Evolutionary conservation across 345 rosid species (phyloP).

Genomic region (Mallotus nudiflorus): DNA sequence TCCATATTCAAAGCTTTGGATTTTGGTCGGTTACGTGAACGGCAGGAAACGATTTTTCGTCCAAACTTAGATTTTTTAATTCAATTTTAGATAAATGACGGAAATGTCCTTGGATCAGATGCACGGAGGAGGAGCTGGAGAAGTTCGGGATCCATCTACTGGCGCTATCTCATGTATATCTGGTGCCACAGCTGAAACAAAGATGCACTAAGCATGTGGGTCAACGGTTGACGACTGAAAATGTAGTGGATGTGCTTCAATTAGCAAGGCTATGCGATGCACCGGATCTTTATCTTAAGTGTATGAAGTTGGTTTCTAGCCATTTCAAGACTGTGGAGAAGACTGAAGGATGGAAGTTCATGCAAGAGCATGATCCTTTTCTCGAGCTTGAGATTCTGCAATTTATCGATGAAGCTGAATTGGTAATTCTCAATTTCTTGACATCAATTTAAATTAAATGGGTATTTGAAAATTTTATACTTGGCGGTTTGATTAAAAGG

Average conservation of each 20-base stretch:
- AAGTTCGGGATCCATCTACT: constrained; percentile 71
- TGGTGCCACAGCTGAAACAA: constrained; percentile 67
- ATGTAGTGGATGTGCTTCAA: constrained; percentile 76
- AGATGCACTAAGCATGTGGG: constrained; percentile 48
- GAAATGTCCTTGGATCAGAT: constrained; percentile 37
- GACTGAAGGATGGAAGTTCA: constrained; percentile 81
- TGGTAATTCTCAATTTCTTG: constrained; percentile 36
- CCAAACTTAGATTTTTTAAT: constrained; percentile 1
- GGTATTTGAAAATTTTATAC: background rate
- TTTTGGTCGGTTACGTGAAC: constrained; percentile 8
- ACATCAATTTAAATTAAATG: too few relatives aligned
- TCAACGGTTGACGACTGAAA: constrained; percentile 54
- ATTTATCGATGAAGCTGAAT: constrained; percentile 72
- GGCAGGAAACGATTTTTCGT: too few relatives aligned
- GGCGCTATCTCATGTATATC: constrained; percentile 74
- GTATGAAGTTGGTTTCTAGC: constrained; percentile 50
- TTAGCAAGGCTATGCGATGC: constrained; percentile 79
- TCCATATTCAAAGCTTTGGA: background rate
- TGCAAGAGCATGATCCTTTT: constrained; percentile 68
- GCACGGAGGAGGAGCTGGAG: constrained; percentile 60
- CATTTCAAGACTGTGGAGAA: constrained; percentile 55
- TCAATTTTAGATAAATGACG: constrained; percentile 13
- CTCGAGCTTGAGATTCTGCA: constrained; percentile 80
- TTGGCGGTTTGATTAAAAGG: too few relatives aligned
- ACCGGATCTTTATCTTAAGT: constrained; percentile 61